A percentile compares a stretch with the other conserved stretches of the same genome.
Evolutionary conservation across 768 basidiomycete genomes (phyloP).

Genomic region (Lentinula sp.): DNA sequence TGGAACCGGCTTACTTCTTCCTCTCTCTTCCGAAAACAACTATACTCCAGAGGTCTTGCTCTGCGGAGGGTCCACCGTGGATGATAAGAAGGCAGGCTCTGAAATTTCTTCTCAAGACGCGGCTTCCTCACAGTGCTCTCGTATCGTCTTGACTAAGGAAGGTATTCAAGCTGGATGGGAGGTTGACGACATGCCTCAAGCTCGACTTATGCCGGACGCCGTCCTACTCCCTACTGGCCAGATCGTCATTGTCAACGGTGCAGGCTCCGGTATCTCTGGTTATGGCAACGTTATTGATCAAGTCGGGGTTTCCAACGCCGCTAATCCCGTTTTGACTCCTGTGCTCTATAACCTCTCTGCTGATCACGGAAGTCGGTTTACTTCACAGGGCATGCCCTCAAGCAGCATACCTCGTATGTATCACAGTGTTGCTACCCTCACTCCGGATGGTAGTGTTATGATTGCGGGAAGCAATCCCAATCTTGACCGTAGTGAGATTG

Average conservation of each 20-base stretch:
- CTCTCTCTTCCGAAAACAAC: constrained; percentile 53
- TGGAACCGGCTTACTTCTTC: constrained; percentile 68
- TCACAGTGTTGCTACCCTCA: constrained; percentile 78
- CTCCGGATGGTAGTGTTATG: constrained; percentile 66
- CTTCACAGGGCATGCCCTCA: constrained; percentile 46
- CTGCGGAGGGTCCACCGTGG: constrained; percentile 69
- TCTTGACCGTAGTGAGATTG: constrained; percentile 63
- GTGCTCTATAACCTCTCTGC: constrained; percentile 63
- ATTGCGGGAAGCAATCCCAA: constrained; percentile 84
- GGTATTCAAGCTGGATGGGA: constrained; percentile 70
- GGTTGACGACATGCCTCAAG: constrained; percentile 67
- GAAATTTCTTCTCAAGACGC: constrained; percentile 66
- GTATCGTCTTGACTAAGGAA: constrained; percentile 56
- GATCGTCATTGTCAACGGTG: constrained; percentile 74
- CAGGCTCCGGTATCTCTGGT: constrained; percentile 64
- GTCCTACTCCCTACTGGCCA: constrained; percentile 75
- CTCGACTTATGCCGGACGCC: constrained; percentile 76
- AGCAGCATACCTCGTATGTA: constrained; percentile 72
- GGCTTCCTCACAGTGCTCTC: constrained; percentile 69
- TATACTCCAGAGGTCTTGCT: constrained; percentile 68
- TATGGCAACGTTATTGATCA: constrained; percentile 69
- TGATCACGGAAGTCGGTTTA: constrained; percentile 52
- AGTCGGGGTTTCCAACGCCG: constrained; percentile 75
- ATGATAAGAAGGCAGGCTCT: constrained; percentile 53
- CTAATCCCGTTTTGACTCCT: constrained; percentile 61